A percentile compares a stretch with the other conserved stretches of the same genome.
Evolutionary conservation across 2,329 filamentous ascomycete genomes (phyloP).

Genomic region (Colletotrichum salicis): DNA sequence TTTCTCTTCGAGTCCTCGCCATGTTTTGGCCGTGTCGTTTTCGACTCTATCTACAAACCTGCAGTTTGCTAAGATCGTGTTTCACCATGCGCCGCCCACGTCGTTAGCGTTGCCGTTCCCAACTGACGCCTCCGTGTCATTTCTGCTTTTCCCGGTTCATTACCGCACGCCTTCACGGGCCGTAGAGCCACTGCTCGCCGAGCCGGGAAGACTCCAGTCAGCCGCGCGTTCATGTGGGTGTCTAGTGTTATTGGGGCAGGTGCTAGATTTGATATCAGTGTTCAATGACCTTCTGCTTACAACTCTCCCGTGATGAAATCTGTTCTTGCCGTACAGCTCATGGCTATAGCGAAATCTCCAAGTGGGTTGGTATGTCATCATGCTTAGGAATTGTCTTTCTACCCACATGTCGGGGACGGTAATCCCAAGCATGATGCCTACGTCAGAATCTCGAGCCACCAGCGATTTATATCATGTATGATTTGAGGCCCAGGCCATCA

Average conservation of each 20-base stretch:
- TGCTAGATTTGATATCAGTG: background rate
- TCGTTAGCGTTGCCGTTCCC: background rate
- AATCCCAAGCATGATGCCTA: background rate
- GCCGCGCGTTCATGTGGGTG: background rate
- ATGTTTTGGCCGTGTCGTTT: background rate
- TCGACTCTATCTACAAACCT: background rate
- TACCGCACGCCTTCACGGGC: background rate
- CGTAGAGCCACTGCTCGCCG: background rate
- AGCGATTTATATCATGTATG: too few relatives aligned
- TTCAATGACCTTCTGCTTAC: background rate
- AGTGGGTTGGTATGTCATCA: background rate
- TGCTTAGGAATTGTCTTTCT: too few relatives aligned
- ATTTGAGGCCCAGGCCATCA: too few relatives aligned
- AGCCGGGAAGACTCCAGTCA: too few relatives aligned
- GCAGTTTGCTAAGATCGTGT: background rate
- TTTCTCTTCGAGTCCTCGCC: background rate
- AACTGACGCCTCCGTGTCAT: background rate
- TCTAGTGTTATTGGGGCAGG: background rate
- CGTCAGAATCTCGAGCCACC: too few relatives aligned
- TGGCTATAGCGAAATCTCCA: accelerated
- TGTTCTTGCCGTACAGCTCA: background rate
- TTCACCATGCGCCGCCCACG: conserved; percentile 25
- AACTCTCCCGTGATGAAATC: background rate
- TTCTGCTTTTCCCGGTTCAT: background rate
- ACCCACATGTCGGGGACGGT: too few relatives aligned